Percentiles rank a stretch among this genome's conserved stretches.
These are phyloP conservation scores for Colletotrichum tabaci DNA, from an alignment of 2,329 filamentous ascomycete species.

Conservation along the genomic window DNA sequence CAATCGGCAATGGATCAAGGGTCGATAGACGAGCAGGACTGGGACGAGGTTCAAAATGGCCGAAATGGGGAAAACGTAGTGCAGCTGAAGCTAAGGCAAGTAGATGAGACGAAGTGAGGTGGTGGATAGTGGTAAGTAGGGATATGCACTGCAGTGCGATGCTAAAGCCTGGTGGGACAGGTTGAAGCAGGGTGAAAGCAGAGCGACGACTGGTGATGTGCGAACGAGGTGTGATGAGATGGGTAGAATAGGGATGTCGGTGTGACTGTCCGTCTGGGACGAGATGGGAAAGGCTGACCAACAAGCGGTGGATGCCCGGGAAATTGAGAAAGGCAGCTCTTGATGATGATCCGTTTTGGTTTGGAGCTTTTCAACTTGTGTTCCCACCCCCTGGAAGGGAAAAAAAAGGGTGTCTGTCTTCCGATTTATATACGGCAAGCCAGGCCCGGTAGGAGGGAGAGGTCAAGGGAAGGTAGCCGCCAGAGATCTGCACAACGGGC, in stretches of 20 bases:
- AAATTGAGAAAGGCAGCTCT: conserved; percentile 9
- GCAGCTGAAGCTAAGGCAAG: neutral
- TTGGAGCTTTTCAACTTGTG: neutral
- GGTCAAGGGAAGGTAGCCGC: neutral
- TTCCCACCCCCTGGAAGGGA: neutral
- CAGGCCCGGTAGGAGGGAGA: neutral
- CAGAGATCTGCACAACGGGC: conserved; percentile 3
- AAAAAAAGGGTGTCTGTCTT: conserved; percentile 1
- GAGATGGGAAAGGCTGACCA: conserved; percentile 8
- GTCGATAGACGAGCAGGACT: conserved; percentile 18
- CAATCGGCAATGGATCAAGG: conserved; percentile 17
- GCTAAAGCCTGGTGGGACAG: neutral
- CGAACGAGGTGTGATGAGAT: neutral
- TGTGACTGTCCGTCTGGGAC: neutral
- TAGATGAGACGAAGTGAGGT: too few species aligned
- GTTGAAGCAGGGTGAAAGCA: neutral
- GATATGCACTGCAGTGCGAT: conserved; percentile 12
- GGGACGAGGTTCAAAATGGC: conserved; percentile 10
- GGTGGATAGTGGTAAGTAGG: neutral
- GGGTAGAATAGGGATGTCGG: conserved; percentile 4
- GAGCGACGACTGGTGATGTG: neutral
- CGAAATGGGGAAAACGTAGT: neutral
- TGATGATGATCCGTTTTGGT: conserved; percentile 10
- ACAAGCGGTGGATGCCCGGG: conserved; percentile 15
- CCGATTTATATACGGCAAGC: conserved; percentile 15